These are phyloP conservation scores for Mycosphaerella arachidis DNA, from an alignment of 2,329 filamentous ascomycete genomes.

Conservation along the genomic window DNA sequence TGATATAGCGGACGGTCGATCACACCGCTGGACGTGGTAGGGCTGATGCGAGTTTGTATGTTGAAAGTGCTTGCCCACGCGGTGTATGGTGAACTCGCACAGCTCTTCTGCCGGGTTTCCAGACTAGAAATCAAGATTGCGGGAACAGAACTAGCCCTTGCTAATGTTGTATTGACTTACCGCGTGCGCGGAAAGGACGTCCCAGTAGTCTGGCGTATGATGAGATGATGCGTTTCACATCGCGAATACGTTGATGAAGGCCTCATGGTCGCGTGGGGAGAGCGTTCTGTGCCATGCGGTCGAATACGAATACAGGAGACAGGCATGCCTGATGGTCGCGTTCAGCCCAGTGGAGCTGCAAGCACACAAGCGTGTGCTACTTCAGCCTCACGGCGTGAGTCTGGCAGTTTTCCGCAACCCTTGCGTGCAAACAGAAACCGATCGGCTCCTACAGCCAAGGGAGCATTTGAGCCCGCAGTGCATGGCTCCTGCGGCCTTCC, in stretches of 20 bases:
- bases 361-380: not conserved
- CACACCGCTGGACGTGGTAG: not conserved
- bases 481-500: not conserved
- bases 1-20: not conserved
- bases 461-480: conserved; percentile 1
- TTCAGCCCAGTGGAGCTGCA: not conserved
- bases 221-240: not conserved
- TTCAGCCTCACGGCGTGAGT: not conserved
- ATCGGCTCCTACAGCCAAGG: not conserved
- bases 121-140: not conserved
- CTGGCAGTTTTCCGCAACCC: not conserved
- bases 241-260: not conserved
- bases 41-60: not conserved
- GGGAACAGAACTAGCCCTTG: not conserved
- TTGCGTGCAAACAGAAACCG: not conserved
- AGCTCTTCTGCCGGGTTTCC: not conserved
- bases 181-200: not conserved
- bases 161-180: not conserved
- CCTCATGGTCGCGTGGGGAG: not conserved
- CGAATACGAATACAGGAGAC: not conserved
- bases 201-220: not conserved
- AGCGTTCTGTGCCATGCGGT: not conserved
- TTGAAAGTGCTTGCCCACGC: not conserved
- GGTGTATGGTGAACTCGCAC: not conserved
- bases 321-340: not conserved